Conservation (phyloP, 2,329 filamentous ascomycete species). For the Hawksworthiomyces lignivorus region DNA sequence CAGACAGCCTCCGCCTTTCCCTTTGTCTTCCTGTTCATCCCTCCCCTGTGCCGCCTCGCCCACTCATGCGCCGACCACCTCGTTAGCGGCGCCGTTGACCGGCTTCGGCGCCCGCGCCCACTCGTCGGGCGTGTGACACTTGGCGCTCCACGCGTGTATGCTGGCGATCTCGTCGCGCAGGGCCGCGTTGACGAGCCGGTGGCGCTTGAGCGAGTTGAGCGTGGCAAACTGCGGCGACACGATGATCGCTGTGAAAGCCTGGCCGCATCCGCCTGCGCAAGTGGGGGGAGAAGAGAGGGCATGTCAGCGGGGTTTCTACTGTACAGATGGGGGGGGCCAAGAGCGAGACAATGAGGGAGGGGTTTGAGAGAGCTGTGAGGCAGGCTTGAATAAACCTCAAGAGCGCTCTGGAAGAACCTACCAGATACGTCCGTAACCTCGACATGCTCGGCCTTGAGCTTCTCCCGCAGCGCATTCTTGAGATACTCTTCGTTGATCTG, state of each 20-base stretch:
- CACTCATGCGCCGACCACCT: constrained; percentile 33
- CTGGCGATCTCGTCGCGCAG: constrained; percentile 81
- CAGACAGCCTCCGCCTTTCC: constrained; percentile 34
- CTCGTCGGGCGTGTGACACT: constrained; percentile 86
- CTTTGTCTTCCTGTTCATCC: constrained; percentile 35
- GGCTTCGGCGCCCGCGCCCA: constrained; percentile 56
- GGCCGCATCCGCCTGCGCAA: constrained; percentile 48
- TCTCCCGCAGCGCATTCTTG: constrained; percentile 58
- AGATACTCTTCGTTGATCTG: constrained; percentile 66
- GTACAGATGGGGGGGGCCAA: not conserved
- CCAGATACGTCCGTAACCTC: constrained; percentile 90
- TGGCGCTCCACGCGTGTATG: constrained; percentile 93
- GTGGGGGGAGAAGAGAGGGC: not conserved
- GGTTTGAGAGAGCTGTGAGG: too few relatives aligned
- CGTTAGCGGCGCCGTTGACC: constrained; percentile 47
- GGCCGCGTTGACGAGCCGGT: constrained; percentile 75
- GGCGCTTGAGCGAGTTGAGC: constrained; percentile 71
- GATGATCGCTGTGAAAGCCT: constrained; percentile 52
- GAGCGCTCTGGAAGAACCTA: constrained; percentile 38
- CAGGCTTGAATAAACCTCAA: too few relatives aligned
- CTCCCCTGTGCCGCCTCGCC: constrained; percentile 29
- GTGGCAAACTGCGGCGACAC: constrained; percentile 61
- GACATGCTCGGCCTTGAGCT: constrained; percentile 68
- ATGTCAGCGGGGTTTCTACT: too few relatives aligned
- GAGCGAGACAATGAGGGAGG: not conserved